These are phyloP conservation scores for Delonix regia DNA, from an alignment of 306 rosid species.

Conservation along the genomic window DNA sequence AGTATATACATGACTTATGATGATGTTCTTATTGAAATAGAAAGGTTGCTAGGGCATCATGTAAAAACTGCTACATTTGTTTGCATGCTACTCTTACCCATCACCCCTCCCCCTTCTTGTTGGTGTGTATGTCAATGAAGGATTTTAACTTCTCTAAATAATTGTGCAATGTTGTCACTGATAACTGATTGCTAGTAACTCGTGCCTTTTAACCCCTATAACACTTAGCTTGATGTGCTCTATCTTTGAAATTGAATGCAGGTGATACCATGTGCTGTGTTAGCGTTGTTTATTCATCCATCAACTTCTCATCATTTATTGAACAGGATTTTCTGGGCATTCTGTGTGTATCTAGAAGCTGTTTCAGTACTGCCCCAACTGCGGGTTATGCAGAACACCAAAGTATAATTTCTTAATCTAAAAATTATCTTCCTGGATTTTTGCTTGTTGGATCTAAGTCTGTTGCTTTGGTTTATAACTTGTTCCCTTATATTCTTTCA, in stretches of 20 bases:
- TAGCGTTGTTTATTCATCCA: constrained; percentile 93
- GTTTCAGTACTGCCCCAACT: constrained; percentile 94
- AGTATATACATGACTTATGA: background rate
- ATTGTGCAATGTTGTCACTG: constrained; percentile 9
- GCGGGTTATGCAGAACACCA: constrained; percentile 98
- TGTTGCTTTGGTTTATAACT: constrained; percentile 19
- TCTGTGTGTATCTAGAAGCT: constrained; percentile 98
- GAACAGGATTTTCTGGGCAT: constrained; percentile 95
- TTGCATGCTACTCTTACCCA: constrained; percentile 3
- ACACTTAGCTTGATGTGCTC: constrained; percentile 33
- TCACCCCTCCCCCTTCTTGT: background rate
- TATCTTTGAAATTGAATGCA: constrained; percentile 58
- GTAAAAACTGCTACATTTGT: background rate
- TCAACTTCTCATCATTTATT: constrained; percentile 90
- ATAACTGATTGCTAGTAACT: constrained; percentile 3
- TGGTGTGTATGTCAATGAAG: background rate
- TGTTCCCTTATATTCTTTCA: constrained; percentile 45
- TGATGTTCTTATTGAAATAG: constrained; percentile 20
- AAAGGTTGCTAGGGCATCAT: background rate
- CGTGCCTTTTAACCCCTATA: constrained; percentile 7
- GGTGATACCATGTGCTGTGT: constrained; percentile 82
- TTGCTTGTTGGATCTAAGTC: constrained; percentile 13
- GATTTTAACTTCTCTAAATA: background rate
- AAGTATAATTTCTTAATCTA: constrained; percentile 47
- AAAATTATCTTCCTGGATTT: background rate